A percentile compares a stretch with the other conserved stretches of the same genome.
Conservation (phyloP, 116 monocot genomes). For the Papilionanthe hybrid region DNA sequence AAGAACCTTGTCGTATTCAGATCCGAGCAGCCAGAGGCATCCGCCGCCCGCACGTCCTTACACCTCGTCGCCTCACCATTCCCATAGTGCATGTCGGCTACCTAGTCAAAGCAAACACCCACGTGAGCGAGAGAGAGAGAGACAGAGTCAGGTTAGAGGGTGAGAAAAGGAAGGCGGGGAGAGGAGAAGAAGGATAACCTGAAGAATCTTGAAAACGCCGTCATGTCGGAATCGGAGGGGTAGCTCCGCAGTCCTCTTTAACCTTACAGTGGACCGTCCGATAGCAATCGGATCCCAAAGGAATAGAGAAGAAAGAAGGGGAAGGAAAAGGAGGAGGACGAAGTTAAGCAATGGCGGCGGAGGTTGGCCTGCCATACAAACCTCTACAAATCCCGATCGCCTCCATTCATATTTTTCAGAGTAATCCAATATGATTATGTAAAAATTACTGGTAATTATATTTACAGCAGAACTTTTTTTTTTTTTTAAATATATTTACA, state of each 20-base stretch:
- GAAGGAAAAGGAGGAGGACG: background rate
- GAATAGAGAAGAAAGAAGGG: background rate
- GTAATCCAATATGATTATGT: no score
- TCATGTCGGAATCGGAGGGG: slow-evolving; percentile 87
- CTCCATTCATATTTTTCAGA: no score
- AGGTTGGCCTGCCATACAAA: no score
- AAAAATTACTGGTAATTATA: no score
- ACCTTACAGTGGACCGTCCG: slow-evolving; percentile 17
- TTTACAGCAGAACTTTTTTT: no score
- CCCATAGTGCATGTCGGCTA: slow-evolving; percentile 75
- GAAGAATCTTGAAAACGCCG: slow-evolving; percentile 88
- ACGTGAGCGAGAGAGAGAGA: background rate
- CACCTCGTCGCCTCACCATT: slow-evolving; percentile 64
- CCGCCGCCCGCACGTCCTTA: slow-evolving; percentile 40
- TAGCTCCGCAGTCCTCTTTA: slow-evolving; percentile 52
- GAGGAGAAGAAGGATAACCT: slow-evolving; percentile 24
- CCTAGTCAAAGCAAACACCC: slow-evolving; percentile 14
- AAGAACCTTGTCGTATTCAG: slow-evolving; percentile 78
- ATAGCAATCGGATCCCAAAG: background rate
- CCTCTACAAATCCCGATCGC: no score
- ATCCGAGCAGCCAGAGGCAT: slow-evolving; percentile 54
- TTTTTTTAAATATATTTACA: no score
- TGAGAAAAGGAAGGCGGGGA: background rate
- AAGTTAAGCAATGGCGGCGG: no score
- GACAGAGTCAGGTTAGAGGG: background rate